phyloP scores from a whole-genome alignment of 139 green algal genomes.

The Chlorella sorokiniana region DNA sequence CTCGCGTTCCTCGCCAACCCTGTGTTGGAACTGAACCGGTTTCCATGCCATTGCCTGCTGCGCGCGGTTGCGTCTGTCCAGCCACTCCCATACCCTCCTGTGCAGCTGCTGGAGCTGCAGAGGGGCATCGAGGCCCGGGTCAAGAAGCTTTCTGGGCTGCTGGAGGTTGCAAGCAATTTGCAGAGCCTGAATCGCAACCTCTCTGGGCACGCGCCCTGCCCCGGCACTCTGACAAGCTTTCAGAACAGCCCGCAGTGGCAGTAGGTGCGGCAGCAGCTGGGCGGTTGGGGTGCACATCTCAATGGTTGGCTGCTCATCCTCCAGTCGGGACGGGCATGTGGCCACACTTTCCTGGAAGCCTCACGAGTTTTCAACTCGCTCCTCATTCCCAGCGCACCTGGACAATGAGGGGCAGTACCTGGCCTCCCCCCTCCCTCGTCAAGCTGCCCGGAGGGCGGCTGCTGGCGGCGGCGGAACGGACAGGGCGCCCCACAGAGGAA shows the following conservation, averaged over 20 bases:
- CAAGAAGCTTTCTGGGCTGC: background rate
- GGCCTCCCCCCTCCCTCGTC: constrained; percentile 24
- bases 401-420: constrained; percentile 24
- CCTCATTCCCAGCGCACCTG: constrained; percentile 2
- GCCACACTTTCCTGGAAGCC: no score
- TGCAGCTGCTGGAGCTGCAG: background rate
- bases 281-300: no score
- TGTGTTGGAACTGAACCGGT: no score
- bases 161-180: background rate
- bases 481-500: constrained; percentile 21
- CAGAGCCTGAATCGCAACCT: constrained; percentile 20
- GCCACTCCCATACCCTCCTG: no score
- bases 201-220: constrained; percentile 8
- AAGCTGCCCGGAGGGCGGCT: constrained; percentile 28
- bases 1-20: no score
- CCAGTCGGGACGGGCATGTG: no score
- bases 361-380: background rate
- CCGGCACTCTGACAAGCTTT: constrained; percentile 10
- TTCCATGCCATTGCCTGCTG: no score
- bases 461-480: constrained; percentile 25
- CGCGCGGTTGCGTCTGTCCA: no score
- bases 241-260: constrained; percentile 7
- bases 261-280: no score
- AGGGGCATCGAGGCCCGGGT: background rate
- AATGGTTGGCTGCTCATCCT: no score